phyloP scores from a whole-genome alignment of 495 filamentous ascomycete genomes.

The Alectoria sarmentosa region DNA sequence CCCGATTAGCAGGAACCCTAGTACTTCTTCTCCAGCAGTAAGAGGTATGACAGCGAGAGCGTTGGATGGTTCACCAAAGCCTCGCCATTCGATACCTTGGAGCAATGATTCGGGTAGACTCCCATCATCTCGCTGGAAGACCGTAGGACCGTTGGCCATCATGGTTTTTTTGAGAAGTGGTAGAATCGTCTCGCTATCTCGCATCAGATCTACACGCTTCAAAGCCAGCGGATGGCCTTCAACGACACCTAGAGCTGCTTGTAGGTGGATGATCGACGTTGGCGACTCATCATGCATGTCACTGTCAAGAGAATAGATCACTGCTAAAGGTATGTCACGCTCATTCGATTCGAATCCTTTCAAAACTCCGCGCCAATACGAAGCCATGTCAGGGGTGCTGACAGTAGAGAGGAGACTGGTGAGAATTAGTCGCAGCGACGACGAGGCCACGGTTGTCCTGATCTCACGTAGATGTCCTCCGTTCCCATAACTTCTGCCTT shows the following conservation, averaged over 20 bases:
- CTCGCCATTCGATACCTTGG: slow-evolving; percentile 52
- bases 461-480: slow-evolving; percentile 55
- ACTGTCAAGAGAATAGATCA: not conserved
- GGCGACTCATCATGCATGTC: slow-evolving; percentile 16
- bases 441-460: slow-evolving; percentile 41
- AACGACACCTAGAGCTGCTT: not conserved
- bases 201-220: not conserved
- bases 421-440: not conserved
- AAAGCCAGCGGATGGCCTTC: not conserved
- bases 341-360: not conserved
- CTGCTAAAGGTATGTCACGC: not conserved
- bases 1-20: not conserved
- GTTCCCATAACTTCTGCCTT: slow-evolving; percentile 51
- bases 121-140: not conserved
- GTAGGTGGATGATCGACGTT: slow-evolving; percentile 42
- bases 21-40: slow-evolving; percentile 50
- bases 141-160: not conserved
- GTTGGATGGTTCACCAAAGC: slow-evolving; percentile 53
- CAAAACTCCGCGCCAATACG: not conserved
- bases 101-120: slow-evolving; percentile 51
- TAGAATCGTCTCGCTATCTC: not conserved
- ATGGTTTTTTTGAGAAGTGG: not conserved
- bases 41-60: slow-evolving; percentile 61
- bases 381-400: not conserved
- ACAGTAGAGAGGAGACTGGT: not conserved